Conservation (phyloP, 1,284 basidiomycete genomes). For the Fomitopsis pinicola region DNA sequence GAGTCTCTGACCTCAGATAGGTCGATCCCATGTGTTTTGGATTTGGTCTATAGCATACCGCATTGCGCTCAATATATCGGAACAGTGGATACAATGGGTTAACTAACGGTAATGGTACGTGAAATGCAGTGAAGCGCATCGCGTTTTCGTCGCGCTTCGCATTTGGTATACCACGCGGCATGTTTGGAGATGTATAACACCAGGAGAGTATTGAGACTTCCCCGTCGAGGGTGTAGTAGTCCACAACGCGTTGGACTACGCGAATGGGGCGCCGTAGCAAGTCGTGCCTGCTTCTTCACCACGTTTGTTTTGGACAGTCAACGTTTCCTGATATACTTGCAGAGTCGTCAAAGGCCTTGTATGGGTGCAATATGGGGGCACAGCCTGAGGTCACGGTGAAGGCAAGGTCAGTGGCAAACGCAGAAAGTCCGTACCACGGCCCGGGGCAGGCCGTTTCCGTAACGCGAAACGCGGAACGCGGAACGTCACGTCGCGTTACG, state of each 20-base stretch:
- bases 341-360: not conserved
- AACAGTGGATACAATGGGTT: constrained; percentile 5
- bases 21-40: constrained; percentile 72
- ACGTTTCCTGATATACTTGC: too few species aligned
- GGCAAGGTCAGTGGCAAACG: not conserved
- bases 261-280: too few species aligned
- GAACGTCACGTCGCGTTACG: too few species aligned
- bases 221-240: not conserved
- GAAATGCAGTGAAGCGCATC: constrained; percentile 73
- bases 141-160: constrained; percentile 75
- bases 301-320: too few species aligned
- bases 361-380: not conserved
- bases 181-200: constrained; percentile 21
- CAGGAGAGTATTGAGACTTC: not conserved
- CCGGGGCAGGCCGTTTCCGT: too few species aligned
- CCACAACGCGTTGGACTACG: too few species aligned
- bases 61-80: constrained; percentile 1
- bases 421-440: too few species aligned
- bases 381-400: not conserved
- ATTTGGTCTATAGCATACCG: constrained; percentile 45
- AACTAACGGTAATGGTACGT: constrained; percentile 70
- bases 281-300: too few species aligned
- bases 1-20: constrained; percentile 67
- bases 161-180: constrained; percentile 79
- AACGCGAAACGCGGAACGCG: too few species aligned